Evolutionary conservation across 768 basidiomycete genomes (phyloP).

Genomic region (Dictyophora rubrovolvata): DNA sequence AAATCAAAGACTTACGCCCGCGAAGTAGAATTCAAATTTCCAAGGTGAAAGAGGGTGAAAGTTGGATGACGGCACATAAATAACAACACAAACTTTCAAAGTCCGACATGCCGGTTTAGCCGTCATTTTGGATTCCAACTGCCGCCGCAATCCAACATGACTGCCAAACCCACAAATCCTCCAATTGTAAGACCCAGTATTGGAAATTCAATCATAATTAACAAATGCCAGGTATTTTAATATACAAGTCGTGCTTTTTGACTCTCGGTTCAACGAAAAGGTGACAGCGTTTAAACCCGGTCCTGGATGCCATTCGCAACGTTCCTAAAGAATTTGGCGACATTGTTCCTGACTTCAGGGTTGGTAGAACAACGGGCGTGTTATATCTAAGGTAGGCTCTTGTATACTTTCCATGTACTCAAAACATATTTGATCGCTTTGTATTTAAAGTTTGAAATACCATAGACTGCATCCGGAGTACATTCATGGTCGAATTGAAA

Average conservation of each 20-base stretch:
- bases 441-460: conserved; percentile 62
- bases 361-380: conserved; percentile 87
- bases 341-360: conserved; percentile 89
- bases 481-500: conserved; percentile 82
- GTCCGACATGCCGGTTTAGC: background rate
- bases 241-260: background rate
- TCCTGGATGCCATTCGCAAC: conserved; percentile 79
- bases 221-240: conserved; percentile 42
- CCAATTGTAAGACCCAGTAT: conserved; percentile 56
- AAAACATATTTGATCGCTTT: background rate
- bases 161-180: conserved; percentile 18
- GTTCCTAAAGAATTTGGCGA: conserved; percentile 93
- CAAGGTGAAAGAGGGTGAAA: background rate
- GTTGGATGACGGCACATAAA: background rate
- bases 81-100: background rate
- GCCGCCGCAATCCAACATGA: background rate
- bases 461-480: conserved; percentile 98
- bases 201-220: conserved; percentile 56
- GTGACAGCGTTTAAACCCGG: conserved; percentile 69
- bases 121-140: background rate
- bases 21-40: too few relatives aligned
- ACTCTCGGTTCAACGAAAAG: background rate
- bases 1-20: too few relatives aligned
- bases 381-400: conserved; percentile 71
- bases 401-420: background rate